These are phyloP conservation scores for Gaeumannomyces sp. DNA, from an alignment of 2,329 filamentous ascomycete genomes.

Conservation along the genomic window DNA sequence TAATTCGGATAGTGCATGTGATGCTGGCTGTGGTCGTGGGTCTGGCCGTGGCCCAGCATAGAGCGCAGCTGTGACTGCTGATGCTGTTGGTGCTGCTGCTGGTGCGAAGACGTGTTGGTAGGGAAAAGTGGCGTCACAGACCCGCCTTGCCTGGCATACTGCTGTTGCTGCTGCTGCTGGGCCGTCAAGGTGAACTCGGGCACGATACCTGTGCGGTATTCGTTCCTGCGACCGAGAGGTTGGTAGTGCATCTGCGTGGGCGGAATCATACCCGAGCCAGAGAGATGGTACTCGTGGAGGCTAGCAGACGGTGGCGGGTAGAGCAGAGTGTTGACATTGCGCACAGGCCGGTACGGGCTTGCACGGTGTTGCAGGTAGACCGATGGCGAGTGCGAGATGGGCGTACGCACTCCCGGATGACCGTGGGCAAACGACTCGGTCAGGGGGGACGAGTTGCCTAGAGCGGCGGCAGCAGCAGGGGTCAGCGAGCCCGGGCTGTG, in stretches of 20 bases:
- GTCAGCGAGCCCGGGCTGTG: conserved; percentile 41
- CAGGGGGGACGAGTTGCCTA: conserved; percentile 46
- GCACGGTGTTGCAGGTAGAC: conserved; percentile 81
- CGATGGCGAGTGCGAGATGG: conserved; percentile 75
- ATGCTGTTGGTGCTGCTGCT: background rate
- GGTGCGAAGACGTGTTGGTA: background rate
- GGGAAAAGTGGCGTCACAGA: conserved; percentile 1
- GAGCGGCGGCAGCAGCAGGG: conserved; percentile 28
- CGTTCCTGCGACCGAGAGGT: conserved; percentile 62
- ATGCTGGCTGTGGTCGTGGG: background rate
- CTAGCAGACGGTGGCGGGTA: conserved; percentile 79
- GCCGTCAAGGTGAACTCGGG: conserved; percentile 45
- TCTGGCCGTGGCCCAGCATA: background rate
- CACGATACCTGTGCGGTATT: conserved; percentile 64
- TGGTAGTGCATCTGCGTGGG: conserved; percentile 79
- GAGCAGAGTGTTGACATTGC: conserved; percentile 83
- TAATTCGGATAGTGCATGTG: conserved; percentile 10
- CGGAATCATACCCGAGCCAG: conserved; percentile 31
- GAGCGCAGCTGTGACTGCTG: background rate
- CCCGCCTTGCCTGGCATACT: conserved; percentile 4
- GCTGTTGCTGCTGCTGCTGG: conserved; percentile 6
- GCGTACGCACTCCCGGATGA: conserved; percentile 45
- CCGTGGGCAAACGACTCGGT: conserved; percentile 50
- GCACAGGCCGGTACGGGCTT: conserved; percentile 88
- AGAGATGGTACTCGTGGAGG: conserved; percentile 65